phyloP scores from a whole-genome alignment of 768 basidiomycete species.

The Psilocybe cyanescens region DNA sequence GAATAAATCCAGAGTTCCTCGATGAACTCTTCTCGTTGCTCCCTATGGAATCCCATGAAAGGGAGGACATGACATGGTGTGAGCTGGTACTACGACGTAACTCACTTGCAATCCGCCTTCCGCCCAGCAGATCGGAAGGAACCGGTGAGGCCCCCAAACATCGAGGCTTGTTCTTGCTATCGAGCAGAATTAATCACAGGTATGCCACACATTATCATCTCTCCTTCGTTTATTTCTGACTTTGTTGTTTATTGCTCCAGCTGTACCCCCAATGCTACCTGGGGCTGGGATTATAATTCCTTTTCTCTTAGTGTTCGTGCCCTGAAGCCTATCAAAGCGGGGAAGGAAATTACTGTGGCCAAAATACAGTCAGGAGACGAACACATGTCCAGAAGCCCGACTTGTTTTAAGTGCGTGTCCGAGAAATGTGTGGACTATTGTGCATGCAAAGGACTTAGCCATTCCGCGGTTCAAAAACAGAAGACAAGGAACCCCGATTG shows the following conservation, averaged over 20 bases:
- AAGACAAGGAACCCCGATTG: too few species aligned
- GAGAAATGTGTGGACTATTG: too few species aligned
- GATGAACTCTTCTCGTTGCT: conserved; percentile 1
- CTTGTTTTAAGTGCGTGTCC: too few species aligned
- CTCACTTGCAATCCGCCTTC: conserved; percentile 34
- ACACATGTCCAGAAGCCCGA: too few species aligned
- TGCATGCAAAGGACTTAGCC: too few species aligned
- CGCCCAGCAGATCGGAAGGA: conserved; percentile 23
- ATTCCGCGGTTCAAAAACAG: too few species aligned
- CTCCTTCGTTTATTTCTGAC: not conserved
- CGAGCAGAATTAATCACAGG: conserved; percentile 46
- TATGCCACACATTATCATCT: conserved; percentile 14
- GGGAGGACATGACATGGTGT: conserved; percentile 16
- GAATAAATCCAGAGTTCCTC: conserved; percentile 24
- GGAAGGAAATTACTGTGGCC: not conserved
- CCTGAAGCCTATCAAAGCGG: not conserved
- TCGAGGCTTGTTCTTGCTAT: conserved; percentile 38
- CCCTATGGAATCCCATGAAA: conserved; percentile 9
- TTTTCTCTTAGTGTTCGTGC: not conserved
- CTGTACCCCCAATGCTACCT: not conserved
- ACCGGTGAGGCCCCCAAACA: conserved; percentile 31
- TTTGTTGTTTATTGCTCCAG: not conserved
- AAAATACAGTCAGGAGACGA: not conserved
- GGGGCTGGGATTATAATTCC: not conserved
- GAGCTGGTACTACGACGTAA: conserved; percentile 36